Evolutionary conservation across 2,329 filamentous ascomycete species (phyloP).

Genomic region (Dendrostoma leiphaemia): DNA sequence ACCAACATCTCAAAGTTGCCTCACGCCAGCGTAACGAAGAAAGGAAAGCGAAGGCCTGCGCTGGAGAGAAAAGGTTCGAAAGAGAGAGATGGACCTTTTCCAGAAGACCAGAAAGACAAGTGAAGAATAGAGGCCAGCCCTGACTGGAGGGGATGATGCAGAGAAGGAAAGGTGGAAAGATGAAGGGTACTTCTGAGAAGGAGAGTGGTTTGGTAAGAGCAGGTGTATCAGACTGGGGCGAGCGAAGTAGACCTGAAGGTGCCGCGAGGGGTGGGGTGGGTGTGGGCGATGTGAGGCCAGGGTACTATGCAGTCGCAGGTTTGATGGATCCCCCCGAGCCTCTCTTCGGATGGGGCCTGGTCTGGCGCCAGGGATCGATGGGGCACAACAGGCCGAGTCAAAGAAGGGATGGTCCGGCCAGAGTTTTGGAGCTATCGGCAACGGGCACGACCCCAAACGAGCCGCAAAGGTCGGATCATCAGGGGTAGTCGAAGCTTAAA

Average conservation of each 20-base stretch:
- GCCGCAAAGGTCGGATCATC: conserved; percentile 14
- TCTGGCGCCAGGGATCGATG: conserved; percentile 5
- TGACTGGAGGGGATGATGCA: conserved; percentile 3
- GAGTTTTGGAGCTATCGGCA: conserved; percentile 1
- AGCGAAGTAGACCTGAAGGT: conserved; percentile 10
- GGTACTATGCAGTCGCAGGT: too few species aligned
- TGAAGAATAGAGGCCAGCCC: conserved; percentile 17
- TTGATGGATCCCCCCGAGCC: neutral
- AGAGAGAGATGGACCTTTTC: neutral
- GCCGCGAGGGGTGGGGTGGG: too few species aligned
- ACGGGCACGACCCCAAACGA: conserved; percentile 14
- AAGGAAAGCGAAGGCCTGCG: neutral
- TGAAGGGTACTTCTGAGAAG: conserved; percentile 12
- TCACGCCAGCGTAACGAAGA: conserved; percentile 17
- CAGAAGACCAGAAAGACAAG: neutral
- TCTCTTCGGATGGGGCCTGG: conserved; percentile 8
- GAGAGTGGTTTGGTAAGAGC: conserved; percentile 5
- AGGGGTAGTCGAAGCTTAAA: conserved; percentile 14
- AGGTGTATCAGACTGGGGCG: conserved; percentile 8
- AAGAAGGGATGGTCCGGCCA: conserved; percentile 10
- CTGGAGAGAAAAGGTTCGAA: neutral
- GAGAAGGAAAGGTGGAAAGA: neutral
- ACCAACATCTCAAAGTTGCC: conserved; percentile 13
- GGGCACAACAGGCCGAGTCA: neutral
- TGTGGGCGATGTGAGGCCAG: neutral